phyloP scores from a whole-genome alignment of 371 early-diverging fungal genomes.

The Apophysomyces elegans region DNA sequence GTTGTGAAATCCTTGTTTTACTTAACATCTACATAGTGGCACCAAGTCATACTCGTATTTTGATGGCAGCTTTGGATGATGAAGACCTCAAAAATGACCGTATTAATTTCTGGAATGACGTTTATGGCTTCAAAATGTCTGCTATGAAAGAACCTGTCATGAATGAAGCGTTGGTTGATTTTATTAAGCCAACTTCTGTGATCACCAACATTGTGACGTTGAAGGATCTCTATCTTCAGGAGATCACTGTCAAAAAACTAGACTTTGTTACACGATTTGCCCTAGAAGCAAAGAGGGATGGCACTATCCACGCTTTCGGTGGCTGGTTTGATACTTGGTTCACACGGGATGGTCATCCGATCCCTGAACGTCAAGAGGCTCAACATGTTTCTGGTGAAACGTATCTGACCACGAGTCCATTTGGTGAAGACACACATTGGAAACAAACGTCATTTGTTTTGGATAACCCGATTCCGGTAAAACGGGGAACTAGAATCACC shows the following conservation, averaged over 20 bases:
- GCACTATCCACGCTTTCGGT: conserved; percentile 75
- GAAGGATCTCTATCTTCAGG: conserved; percentile 73
- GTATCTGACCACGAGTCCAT: conserved; percentile 74
- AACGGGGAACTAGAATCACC: conserved; percentile 46
- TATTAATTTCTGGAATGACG: conserved; percentile 86
- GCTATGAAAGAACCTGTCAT: conserved; percentile 74
- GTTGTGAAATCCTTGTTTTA: conserved; percentile 8
- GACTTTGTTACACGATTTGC: conserved; percentile 67
- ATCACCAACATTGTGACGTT: conserved; percentile 67
- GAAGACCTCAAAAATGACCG: conserved; percentile 78
- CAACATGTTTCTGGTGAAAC: conserved; percentile 41
- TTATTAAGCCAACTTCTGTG: conserved; percentile 69
- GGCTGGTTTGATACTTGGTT: conserved; percentile 90
- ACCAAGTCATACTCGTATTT: conserved; percentile 82
- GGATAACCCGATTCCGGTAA: conserved; percentile 48
- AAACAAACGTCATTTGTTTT: conserved; percentile 67
- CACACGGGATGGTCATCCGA: conserved; percentile 65
- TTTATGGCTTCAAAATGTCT: conserved; percentile 89
- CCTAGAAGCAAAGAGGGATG: conserved; percentile 59
- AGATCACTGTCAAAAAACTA: conserved; percentile 52
- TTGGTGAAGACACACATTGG: conserved; percentile 74
- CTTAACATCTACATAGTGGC: conserved; percentile 41
- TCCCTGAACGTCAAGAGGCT: conserved; percentile 42
- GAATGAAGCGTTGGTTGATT: conserved; percentile 64
- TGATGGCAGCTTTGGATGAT: conserved; percentile 79